Percentiles rank a stretch among this genome's conserved stretches.
Conservation (phyloP, 2,329 filamentous ascomycete species). For the Curvularia spicifera region DNA sequence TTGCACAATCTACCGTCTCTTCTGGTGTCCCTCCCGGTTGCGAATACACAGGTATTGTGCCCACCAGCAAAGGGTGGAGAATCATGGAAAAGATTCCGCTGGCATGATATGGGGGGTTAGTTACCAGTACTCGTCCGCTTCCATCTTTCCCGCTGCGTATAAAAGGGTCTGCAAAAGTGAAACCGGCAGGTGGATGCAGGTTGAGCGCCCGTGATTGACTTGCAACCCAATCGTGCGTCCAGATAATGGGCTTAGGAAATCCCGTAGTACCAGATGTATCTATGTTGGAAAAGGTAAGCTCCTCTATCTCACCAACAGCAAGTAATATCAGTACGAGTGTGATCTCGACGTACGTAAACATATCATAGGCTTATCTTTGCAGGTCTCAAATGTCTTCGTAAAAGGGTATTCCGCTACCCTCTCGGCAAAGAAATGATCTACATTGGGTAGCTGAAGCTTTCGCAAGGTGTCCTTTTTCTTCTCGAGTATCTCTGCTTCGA, state of each 20-base stretch:
- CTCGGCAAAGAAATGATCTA: slow-evolving; percentile 23
- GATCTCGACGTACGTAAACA: slow-evolving; percentile 28
- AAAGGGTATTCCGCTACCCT: slow-evolving; percentile 25
- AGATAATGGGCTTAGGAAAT: slow-evolving; percentile 46
- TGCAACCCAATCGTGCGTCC: slow-evolving; percentile 27
- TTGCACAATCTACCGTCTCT: background rate
- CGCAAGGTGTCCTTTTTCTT: slow-evolving; percentile 18
- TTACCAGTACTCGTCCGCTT: slow-evolving; percentile 4
- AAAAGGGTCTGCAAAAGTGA: background rate
- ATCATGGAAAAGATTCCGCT: slow-evolving; percentile 14
- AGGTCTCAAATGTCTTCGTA: slow-evolving; percentile 30
- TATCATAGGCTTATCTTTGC: slow-evolving; percentile 32
- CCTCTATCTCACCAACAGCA: background rate
- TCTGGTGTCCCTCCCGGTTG: slow-evolving; percentile 5
- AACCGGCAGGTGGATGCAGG: slow-evolving; percentile 10
- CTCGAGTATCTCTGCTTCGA: slow-evolving; percentile 19
- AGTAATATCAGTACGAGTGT: background rate
- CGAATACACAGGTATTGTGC: slow-evolving; percentile 11
- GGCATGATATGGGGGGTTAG: slow-evolving; percentile 19
- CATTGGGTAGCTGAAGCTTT: slow-evolving; percentile 21
- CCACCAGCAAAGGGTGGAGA: slow-evolving; percentile 10
- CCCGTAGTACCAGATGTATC: slow-evolving; percentile 50
- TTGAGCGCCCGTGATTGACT: slow-evolving; percentile 7
- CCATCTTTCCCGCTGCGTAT: background rate
- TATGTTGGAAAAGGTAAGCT: background rate